Evolutionary conservation across 176 grass and related monocot genomes (phyloP).

Genomic region (Carex parvula): DNA sequence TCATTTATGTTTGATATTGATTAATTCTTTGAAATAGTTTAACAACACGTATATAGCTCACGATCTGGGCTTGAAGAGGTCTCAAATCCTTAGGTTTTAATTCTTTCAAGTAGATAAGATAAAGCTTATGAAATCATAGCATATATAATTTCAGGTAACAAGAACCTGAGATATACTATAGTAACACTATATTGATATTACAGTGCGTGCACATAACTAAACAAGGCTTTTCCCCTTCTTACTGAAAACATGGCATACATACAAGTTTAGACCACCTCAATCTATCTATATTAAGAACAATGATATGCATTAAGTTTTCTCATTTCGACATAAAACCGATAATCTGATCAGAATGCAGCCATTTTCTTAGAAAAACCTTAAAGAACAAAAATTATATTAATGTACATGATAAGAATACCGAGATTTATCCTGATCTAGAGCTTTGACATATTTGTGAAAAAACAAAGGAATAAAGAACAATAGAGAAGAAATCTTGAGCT

Average conservation of each 20-base stretch:
- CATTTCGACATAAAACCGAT: neutral
- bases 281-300: constrained; percentile 3
- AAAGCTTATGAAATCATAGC: neutral
- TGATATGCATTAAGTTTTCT: neutral
- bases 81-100: neutral
- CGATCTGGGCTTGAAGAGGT: neutral
- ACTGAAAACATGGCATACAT: neutral
- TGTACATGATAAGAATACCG: constrained; percentile 7
- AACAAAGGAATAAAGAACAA: constrained; percentile 2
- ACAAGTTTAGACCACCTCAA: neutral
- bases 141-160: too few species aligned
- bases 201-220: neutral
- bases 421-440: constrained; percentile 12
- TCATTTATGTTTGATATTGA: neutral
- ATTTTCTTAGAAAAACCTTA: neutral
- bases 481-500: constrained; percentile 3
- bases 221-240: neutral
- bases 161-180: too few species aligned
- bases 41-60: neutral
- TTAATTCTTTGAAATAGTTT: neutral
- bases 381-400: constrained; percentile 25
- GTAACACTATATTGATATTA: neutral
- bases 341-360: neutral
- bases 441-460: constrained; percentile 22
- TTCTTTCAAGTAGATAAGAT: neutral